A percentile compares a stretch with the other conserved stretches of the same genome.
phyloP scores from a whole-genome alignment of 129 eudicot genomes.

The Lonicera japonica region DNA sequence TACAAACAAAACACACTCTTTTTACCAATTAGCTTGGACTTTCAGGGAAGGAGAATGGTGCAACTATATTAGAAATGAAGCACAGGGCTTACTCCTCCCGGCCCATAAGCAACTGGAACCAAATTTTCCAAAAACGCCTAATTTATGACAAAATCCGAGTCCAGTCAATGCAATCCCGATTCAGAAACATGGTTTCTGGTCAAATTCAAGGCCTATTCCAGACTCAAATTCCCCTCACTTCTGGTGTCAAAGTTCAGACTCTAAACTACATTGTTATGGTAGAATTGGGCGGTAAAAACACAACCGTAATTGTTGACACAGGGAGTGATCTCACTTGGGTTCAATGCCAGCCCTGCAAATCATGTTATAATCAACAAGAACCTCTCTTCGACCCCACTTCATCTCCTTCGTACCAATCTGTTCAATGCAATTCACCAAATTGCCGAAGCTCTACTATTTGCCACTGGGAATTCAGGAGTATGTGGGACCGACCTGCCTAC shows the following conservation, averaged over 20 bases:
- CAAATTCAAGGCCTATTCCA: conserved; percentile 34
- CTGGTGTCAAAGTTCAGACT: conserved; percentile 73
- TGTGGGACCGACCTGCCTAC: conserved; percentile 41
- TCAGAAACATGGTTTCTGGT: conserved; percentile 27
- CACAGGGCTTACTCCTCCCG: conserved; percentile 44
- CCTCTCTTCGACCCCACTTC: conserved; percentile 64
- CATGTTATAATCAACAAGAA: conserved; percentile 73
- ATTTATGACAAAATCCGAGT: conserved; percentile 55
- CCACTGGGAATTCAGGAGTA: conserved; percentile 51
- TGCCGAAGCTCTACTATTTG: conserved; percentile 51
- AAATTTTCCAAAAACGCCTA: conserved; percentile 40
- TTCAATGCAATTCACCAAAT: conserved; percentile 53
- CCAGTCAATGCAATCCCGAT: conserved; percentile 54
- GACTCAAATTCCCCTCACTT: conserved; percentile 55
- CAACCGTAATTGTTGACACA: conserved; percentile 76
- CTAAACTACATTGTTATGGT: conserved; percentile 65
- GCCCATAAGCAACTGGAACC: conserved; percentile 33
- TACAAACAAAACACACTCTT: no score
- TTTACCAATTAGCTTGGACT: conserved; percentile 15
- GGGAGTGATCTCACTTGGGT: conserved; percentile 97
- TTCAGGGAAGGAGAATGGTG: conserved; percentile 61
- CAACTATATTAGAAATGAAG: conserved; percentile 65
- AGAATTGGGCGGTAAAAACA: conserved; percentile 50
- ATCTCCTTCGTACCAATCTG: conserved; percentile 50
- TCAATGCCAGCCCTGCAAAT: conserved; percentile 81